Evolutionary conservation across 441 rosid genomes (phyloP).

Genomic region (Syzygium syzygioides): DNA sequence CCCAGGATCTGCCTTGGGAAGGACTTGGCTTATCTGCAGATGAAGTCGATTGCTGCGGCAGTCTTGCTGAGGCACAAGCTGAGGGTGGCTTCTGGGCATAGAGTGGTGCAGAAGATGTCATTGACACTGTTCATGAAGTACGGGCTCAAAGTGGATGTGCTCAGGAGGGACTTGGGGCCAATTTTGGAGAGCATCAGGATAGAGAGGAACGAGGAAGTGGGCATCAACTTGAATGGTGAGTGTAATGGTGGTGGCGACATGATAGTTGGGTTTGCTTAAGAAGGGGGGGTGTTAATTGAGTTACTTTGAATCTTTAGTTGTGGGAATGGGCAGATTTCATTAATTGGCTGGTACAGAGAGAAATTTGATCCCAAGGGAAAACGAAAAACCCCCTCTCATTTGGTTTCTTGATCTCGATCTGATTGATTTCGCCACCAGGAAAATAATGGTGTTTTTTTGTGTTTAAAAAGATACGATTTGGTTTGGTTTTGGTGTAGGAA

Average conservation of each 20-base stretch:
- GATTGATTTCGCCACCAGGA: background rate
- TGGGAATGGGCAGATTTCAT: background rate
- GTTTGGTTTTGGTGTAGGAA: background rate
- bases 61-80: slow-evolving; percentile 67
- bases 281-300: background rate
- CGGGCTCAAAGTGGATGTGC: slow-evolving; percentile 68
- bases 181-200: slow-evolving; percentile 23
- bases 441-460: background rate
- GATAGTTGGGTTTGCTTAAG: slow-evolving; percentile 23
- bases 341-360: background rate
- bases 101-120: slow-evolving; percentile 96
- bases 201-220: slow-evolving; percentile 5
- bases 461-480: background rate
- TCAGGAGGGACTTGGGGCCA: slow-evolving; percentile 46
- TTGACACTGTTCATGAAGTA: slow-evolving; percentile 85
- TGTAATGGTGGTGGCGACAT: background rate
- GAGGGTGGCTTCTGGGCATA: slow-evolving; percentile 60
- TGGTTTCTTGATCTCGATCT: background rate
- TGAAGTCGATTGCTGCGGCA: slow-evolving; percentile 90
- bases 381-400: background rate
- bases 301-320: background rate
- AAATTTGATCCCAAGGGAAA: background rate
- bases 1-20: slow-evolving; percentile 87
- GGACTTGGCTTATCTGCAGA: slow-evolving; percentile 82
- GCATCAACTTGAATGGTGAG: background rate